phyloP scores from a whole-genome alignment of 768 basidiomycete genomes.

The Mycena olivaceomarginata region DNA sequence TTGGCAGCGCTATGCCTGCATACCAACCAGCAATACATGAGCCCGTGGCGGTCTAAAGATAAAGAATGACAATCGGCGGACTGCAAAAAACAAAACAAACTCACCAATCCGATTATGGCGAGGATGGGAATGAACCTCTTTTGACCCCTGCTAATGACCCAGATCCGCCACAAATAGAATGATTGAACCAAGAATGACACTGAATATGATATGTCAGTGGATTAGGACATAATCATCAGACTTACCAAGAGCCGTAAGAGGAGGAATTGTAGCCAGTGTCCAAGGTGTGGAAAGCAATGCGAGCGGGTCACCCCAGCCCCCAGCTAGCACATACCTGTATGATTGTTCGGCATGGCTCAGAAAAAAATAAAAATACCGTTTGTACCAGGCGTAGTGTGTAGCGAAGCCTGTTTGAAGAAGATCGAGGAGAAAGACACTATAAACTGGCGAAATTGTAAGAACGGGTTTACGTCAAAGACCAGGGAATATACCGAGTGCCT shows the following conservation, averaged over 20 bases:
- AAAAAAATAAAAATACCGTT: not conserved
- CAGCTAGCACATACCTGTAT: conserved; percentile 22
- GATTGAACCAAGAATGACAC: conserved; percentile 23
- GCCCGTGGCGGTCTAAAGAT: conserved; percentile 7
- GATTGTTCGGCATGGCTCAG: not conserved
- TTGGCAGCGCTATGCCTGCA: conserved; percentile 19
- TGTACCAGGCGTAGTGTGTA: conserved; percentile 25
- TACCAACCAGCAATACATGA: conserved; percentile 24
- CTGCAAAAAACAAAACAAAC: not conserved
- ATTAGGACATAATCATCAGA: conserved; percentile 4
- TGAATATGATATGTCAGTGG: not conserved
- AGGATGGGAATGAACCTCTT: conserved; percentile 21
- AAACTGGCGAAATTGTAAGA: conserved; percentile 24
- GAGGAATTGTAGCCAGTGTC: conserved; percentile 21
- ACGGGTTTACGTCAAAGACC: not conserved
- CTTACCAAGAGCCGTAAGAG: conserved; percentile 27
- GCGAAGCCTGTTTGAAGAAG: conserved; percentile 26
- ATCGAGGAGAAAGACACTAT: conserved; percentile 24
- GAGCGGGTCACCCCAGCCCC: conserved; percentile 16
- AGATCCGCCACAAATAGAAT: conserved; percentile 28
- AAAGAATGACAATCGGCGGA: not conserved
- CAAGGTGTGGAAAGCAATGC: conserved; percentile 25
- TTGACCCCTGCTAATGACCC: conserved; percentile 19
- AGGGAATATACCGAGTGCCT: conserved; percentile 26
- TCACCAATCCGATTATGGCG: conserved; percentile 16